Base-by-base conservation (phyloP, 768 basidiomycete species). In the Boletellus emodensis region DNA sequence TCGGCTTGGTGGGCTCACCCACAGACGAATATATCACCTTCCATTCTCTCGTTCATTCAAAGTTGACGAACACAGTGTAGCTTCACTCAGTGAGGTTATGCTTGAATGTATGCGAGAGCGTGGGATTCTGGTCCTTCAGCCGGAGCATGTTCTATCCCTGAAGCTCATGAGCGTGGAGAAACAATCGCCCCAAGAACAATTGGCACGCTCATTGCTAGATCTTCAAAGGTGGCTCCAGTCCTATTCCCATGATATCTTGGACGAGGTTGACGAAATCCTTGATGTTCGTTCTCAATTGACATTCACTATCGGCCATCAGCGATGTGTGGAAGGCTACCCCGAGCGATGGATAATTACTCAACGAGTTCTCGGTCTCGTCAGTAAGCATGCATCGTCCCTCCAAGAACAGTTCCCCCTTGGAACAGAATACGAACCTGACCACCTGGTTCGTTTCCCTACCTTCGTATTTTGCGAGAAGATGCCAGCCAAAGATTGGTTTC, bases 121-220 rank as follows among this genome's bases (percentile, higher is more conserved):
- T 13, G 78, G 78, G 1, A 54, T 80, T 9, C 56, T 78, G 4
- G 62, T 80, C 6, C 58, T 65, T 10, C 77, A 80, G 45, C 78
- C 78, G 1, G 76, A 80, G 40, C 78, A 80, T 40, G 69, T 76
- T 4, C 72, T 80, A 2, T 80, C 78, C 0, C 72, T 74, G 51
- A 67, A 69, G 53, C 66, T 80, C 37, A 71, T 73, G 71, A 65
- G 67, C 0, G 45, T 54, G 18, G 18, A 14, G 14, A 53, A 73
- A 10, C 42, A 48, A 36, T 48, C 56, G 17, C 24, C 28, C n/a
- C 41, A 5, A 10, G 30, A 10, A 10, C 11, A 3, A 10, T 49
- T 57, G 15, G 58, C 63, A 1, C 20, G 40, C 17, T 26, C 39
- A 10, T 44, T 73, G 48, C 49, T 71, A 36, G 44, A 58, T 15